Base-by-base conservation (phyloP, 2,329 filamentous ascomycete genomes). In the Arthrinium puccinioides region DNA sequence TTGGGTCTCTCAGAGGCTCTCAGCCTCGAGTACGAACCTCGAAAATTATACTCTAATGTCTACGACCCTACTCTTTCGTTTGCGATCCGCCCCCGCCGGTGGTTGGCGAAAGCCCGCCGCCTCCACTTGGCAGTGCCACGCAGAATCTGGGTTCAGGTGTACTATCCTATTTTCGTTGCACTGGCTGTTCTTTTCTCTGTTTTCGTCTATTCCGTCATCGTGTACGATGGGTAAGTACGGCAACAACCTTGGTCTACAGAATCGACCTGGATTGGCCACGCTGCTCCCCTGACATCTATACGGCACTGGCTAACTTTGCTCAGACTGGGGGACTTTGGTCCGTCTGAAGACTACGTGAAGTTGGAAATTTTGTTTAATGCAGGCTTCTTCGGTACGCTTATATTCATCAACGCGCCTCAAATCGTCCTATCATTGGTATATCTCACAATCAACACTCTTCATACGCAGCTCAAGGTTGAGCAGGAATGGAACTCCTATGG, bases 401-500 rank as follows among this genome's bases (percentile, higher is more conserved):
- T 50, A 1, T 18, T 37, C 15, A 37, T 42, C 9, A 51, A 52
- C 32, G 8, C 38, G 2, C 48, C 48, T 6, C 48, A 54, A 19
- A 26, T 50, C 9, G 15, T 51, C 3, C 26, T 52, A 9, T 48
- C 47, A 7, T 23, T 48, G 3, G 44, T 33, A n/a, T 52, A 51
- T 21, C 46, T 53, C 5, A 29, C 43, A 1, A 46, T 50, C 21
- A 47, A 51, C 16, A 21, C 28, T 0, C 27, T 54, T 2, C 45
- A 47, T 36, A 51, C 51, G 2, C 44, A 48, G 4, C 27, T 53
- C 1, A 21, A 26, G 3, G 39, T 32, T 18, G 46, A 53, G 32
- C 28, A 46, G 20, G 50, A 53, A 24, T 52, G 45, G 46, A 45
- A 44, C 29, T 25, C 40, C 6, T 48, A 44, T 27, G 41, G 40